Base-by-base conservation (phyloP, 805 yeast species). In the Pichia thaimueangensis region DNA sequence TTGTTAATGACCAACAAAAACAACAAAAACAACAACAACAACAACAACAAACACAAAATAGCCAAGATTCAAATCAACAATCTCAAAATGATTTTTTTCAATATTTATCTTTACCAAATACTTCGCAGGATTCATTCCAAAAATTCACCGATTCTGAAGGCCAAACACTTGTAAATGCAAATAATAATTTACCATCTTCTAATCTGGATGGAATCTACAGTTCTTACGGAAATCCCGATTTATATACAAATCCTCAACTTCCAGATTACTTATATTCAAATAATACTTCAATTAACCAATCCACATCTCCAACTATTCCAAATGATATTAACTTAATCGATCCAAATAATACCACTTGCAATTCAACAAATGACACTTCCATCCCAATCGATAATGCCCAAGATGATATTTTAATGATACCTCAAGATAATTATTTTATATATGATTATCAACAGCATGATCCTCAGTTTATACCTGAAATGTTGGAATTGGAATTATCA, bases 321-420 rank as follows among this genome's bases (percentile, higher is more conserved):
- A 41, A 17, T 6, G 11, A 24, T 21, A 35, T 11, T 6, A 21
- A 12, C 7, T 24, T 41, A 8, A 35, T 30, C 17, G 31, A 44
- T 30, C 41, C 41, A 11, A 34, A 34, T 12, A 22, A 9, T 17
- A 43, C 33, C 15, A 30, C 7, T 17, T n/a, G 3, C 19, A 20
- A 32, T 30, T 35, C 11, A n/a, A 30, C 32, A 15, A 37, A 31
- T 29, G 34, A 24, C 28, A 22, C 41, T 22, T 36, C 30, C 19
- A 28, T 35, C 5, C n/a, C 28, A 9, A 25, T 30, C n/a, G 22
- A 45, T 16, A 36, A 38, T 16, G 27, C 20, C 4, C 32, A 43
- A 6, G 57, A 54, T 35, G 63, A 57, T 32, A 57, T 60, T 27
- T 35, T 58, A 43, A 43, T 61, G 41, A 50, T 61, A 20, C 59